Conservation (phyloP, 352 stramenopile species). For the Pythium vanterpoolii region DNA sequence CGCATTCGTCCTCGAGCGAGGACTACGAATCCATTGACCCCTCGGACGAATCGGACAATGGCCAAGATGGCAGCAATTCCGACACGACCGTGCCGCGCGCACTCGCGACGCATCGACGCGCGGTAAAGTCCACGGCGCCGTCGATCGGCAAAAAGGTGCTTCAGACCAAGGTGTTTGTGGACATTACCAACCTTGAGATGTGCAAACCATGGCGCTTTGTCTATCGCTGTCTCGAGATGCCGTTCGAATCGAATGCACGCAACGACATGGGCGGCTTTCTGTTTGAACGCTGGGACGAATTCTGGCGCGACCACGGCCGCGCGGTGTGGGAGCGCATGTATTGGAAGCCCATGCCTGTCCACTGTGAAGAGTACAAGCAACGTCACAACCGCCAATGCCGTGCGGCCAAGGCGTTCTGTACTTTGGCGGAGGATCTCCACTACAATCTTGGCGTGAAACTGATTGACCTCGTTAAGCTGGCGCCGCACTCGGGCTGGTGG, state of each 20-base stretch:
- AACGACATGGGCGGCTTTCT: conserved; percentile 36
- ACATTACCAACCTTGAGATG: conserved; percentile 22
- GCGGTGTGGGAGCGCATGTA: conserved; percentile 49
- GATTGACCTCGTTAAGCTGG: neutral
- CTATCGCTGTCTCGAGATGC: conserved; percentile 40
- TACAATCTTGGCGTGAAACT: conserved; percentile 12
- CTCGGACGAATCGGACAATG: conserved; percentile 4
- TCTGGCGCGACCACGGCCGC: conserved; percentile 37
- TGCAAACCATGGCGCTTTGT: conserved; percentile 41
- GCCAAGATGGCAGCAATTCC: neutral
- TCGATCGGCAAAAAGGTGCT: conserved; percentile 1
- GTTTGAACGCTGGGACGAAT: conserved; percentile 51
- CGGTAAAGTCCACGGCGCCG: neutral
- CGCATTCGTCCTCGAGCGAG: conserved; percentile 12
- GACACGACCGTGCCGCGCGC: neutral
- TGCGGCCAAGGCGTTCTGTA: conserved; percentile 30
- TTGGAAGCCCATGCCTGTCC: conserved; percentile 31
- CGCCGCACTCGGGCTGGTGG: conserved; percentile 21
- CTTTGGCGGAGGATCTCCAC: conserved; percentile 31
- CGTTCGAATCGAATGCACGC: conserved; percentile 26
- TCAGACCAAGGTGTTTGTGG: neutral
- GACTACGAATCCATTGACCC: conserved; percentile 14
- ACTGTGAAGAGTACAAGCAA: conserved; percentile 26
- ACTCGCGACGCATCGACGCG: neutral
- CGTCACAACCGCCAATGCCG: conserved; percentile 32